Conservation (phyloP, 2,329 filamentous ascomycete genomes). For the Penicillium sp. region DNA sequence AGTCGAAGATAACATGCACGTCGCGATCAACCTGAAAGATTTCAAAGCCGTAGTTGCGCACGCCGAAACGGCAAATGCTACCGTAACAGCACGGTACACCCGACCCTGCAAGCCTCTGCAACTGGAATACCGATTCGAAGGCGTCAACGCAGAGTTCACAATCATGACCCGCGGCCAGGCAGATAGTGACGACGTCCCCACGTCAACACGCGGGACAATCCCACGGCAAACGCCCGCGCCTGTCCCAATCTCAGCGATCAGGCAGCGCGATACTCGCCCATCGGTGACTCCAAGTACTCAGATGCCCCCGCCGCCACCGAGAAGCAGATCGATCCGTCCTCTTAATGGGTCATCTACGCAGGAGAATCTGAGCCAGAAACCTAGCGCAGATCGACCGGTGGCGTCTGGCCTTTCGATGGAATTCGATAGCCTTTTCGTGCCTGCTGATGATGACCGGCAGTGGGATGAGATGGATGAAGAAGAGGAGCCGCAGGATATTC, state of each 20-base stretch:
- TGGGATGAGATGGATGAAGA: constrained; percentile 54
- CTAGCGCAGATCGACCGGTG: constrained; percentile 23
- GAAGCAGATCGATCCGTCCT: constrained; percentile 27
- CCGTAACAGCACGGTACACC: constrained; percentile 51
- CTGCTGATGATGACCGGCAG: constrained; percentile 50
- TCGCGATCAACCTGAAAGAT: constrained; percentile 57
- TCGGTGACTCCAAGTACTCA: constrained; percentile 14
- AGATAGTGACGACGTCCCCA: constrained; percentile 30
- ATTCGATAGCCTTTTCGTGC: constrained; percentile 54
- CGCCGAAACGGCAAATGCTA: constrained; percentile 50
- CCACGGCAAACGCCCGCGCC: constrained; percentile 31
- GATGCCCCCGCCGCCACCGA: constrained; percentile 26
- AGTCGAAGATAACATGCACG: constrained; percentile 52
- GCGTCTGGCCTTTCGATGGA: constrained; percentile 29
- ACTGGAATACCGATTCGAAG: constrained; percentile 50
- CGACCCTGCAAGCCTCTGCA: constrained; percentile 53
- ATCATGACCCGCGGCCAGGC: constrained; percentile 57
- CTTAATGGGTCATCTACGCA: constrained; percentile 26
- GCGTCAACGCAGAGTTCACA: constrained; percentile 52
- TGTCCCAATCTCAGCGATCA: constrained; percentile 15
- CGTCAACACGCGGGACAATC: constrained; percentile 34
- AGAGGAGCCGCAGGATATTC: constrained; percentile 49
- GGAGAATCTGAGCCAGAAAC: constrained; percentile 16
- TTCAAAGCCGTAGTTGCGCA: constrained; percentile 58
- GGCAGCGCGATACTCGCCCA: constrained; percentile 5